A percentile compares a stretch with the other conserved stretches of the same genome.
Conservation (phyloP, 2,329 filamentous ascomycete genomes). For the Sclerotinia minor region DNA sequence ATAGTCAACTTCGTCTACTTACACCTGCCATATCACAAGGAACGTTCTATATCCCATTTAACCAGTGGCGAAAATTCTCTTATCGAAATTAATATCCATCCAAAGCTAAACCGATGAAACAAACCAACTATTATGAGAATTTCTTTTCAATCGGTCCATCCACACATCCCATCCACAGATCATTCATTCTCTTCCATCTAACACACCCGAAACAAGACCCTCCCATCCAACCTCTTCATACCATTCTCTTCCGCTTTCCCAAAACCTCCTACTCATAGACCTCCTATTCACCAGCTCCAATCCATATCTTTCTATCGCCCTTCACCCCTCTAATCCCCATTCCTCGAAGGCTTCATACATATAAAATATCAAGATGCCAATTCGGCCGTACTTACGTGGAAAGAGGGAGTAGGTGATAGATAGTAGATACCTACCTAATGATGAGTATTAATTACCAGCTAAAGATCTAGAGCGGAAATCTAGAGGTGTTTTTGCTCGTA, state of each 20-base stretch:
- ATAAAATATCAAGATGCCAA: rapidly evolving
- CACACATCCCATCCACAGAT: not conserved
- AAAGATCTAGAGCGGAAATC: too few relatives aligned
- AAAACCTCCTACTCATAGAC: not conserved
- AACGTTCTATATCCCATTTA: too few relatives aligned
- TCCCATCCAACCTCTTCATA: not conserved
- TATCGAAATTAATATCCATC: not conserved
- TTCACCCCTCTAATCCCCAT: too few relatives aligned
- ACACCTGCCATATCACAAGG: too few relatives aligned
- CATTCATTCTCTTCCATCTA: not conserved
- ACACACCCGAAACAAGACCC: not conserved
- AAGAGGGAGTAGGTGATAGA: too few relatives aligned
- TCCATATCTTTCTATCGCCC: too few relatives aligned
- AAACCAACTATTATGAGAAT: not conserved
- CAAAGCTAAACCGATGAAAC: not conserved
- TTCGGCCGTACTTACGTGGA: too few relatives aligned
- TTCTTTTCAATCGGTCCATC: not conserved
- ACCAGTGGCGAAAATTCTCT: not conserved
- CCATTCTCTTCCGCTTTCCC: not conserved
- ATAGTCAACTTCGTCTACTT: too few relatives aligned
- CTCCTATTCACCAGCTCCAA: not conserved
- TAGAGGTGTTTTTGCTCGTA: too few relatives aligned
- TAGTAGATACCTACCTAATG: too few relatives aligned
- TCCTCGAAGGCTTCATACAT: too few relatives aligned
- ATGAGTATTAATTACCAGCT: too few relatives aligned